Percentiles rank a stretch among this genome's conserved stretches.
Evolutionary conservation across 257 asterid species (phyloP).

Genomic region (Coffea eugenioides): DNA sequence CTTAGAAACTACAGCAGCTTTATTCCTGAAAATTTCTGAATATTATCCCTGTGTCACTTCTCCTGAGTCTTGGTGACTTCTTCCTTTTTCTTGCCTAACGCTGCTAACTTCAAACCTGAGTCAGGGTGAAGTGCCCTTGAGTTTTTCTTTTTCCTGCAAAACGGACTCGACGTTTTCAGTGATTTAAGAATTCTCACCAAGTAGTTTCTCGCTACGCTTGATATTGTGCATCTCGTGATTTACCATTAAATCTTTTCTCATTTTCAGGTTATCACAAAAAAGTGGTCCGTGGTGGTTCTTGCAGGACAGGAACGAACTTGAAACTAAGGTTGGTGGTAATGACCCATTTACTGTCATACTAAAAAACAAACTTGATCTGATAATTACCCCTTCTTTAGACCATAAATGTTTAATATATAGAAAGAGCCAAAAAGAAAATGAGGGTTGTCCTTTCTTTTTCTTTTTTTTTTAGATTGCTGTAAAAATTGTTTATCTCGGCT

Average conservation of each 20-base stretch:
- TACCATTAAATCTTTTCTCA: conserved; percentile 9
- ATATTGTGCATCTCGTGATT: background rate
- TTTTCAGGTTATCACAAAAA: conserved; percentile 34
- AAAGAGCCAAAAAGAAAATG: background rate
- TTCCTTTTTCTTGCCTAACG: too few species aligned
- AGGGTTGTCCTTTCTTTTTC: background rate
- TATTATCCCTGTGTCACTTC: too few species aligned
- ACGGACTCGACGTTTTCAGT: background rate
- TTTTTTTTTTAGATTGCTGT: background rate
- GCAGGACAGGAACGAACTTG: conserved; percentile 31
- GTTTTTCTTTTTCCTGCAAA: background rate
- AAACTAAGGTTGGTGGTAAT: conserved; percentile 11
- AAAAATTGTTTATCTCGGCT: background rate
- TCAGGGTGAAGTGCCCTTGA: too few species aligned
- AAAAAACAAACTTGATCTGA: background rate
- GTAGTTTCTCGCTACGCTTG: background rate
- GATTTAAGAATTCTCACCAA: background rate
- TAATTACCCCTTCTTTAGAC: background rate
- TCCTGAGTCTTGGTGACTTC: too few species aligned
- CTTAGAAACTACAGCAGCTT: too few species aligned
- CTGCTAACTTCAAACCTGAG: too few species aligned
- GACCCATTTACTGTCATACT: background rate
- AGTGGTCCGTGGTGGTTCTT: conserved; percentile 56
- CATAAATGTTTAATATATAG: background rate
- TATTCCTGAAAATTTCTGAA: too few species aligned